Conservation (phyloP, 176 grass and related monocot genomes). For the Puccinellia tenuiflora region DNA sequence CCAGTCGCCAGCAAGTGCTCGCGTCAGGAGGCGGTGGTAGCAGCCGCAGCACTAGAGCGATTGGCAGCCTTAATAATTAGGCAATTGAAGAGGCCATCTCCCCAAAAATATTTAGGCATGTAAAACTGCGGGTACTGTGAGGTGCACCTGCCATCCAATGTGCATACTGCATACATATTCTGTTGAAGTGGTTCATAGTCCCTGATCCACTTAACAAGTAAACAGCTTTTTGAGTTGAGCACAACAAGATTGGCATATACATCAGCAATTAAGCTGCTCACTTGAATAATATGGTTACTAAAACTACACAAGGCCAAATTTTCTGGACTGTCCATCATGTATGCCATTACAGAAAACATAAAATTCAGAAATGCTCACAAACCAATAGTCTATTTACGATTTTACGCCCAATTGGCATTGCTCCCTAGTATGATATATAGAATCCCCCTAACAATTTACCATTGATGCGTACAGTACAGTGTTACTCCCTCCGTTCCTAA, state of each 20-base stretch:
- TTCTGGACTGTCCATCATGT: neutral
- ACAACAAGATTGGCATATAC: neutral
- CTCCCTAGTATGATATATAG: neutral
- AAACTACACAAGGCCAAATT: neutral
- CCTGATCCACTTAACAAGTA: slow-evolving; percentile 1
- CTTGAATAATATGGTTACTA: neutral
- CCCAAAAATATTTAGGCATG: neutral
- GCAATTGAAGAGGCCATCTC: neutral
- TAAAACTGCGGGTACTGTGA: neutral
- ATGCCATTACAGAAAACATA: neutral
- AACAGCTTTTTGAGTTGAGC: neutral
- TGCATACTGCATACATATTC: neutral
- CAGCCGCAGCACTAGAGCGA: neutral
- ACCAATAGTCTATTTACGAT: neutral
- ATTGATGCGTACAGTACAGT: neutral
- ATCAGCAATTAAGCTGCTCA: neutral
- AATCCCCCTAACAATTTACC: neutral
- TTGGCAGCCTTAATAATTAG: neutral
- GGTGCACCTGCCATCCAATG: neutral
- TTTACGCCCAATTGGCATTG: neutral
- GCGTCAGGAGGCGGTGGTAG: neutral
- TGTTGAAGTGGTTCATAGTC: neutral
- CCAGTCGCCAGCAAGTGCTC: neutral
- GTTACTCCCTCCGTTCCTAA: too few species aligned
- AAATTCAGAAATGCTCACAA: neutral